Conservation (phyloP, 352 stramenopile species). For the Phytopythium helicoides region DNA sequence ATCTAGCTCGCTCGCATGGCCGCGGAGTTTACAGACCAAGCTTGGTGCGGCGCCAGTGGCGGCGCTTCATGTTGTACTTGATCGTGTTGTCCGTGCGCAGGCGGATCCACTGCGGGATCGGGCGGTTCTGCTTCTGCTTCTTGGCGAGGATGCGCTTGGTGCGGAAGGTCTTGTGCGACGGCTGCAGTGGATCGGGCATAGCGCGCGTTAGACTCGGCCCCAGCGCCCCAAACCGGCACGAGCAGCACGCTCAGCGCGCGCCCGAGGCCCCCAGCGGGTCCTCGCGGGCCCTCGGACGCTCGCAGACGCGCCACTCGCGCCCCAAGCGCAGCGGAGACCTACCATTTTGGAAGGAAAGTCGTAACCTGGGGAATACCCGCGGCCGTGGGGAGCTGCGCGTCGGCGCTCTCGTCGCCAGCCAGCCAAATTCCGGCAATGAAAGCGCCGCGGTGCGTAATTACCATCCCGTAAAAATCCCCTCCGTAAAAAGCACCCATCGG, state of each 20-base stretch:
- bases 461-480: background rate
- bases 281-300: no score
- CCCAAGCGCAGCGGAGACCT: no score
- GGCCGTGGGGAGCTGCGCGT: background rate
- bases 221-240: no score
- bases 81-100: slow-evolving; percentile 99
- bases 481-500: background rate
- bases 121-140: slow-evolving; percentile 99
- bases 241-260: no score
- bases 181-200: slow-evolving; percentile 45
- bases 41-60: slow-evolving; percentile 99
- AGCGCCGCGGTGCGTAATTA: slow-evolving; percentile 1
- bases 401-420: slow-evolving; percentile 4
- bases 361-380: slow-evolving; percentile 5
- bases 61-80: slow-evolving; percentile 99
- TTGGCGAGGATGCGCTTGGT: slow-evolving; percentile 99
- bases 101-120: slow-evolving; percentile 99
- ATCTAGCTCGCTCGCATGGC: slow-evolving; percentile 6
- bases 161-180: slow-evolving; percentile 99
- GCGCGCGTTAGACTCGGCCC: no score
- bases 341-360: slow-evolving; percentile 13
- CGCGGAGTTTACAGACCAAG: slow-evolving; percentile 96
- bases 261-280: no score
- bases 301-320: no score
- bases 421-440: slow-evolving; percentile 2